A percentile compares a stretch with the other conserved stretches of the same genome.
Evolutionary conservation across 495 filamentous ascomycete species (phyloP).

Genomic region (Penicillium canariense): DNA sequence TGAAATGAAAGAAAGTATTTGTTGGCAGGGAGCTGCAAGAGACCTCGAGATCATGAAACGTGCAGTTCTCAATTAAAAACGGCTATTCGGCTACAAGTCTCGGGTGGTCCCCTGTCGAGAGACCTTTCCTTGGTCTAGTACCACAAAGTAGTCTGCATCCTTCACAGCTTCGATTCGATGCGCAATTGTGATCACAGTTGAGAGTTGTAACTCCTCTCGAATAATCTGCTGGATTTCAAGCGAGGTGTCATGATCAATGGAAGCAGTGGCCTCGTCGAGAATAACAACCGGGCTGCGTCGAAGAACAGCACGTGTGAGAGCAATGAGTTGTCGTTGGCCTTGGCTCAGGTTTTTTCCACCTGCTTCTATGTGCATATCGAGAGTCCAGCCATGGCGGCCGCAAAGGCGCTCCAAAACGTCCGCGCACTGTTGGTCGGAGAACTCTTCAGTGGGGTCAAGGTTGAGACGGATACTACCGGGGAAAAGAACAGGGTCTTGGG

Average conservation of each 20-base stretch:
- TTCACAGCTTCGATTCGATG: conserved; percentile 80
- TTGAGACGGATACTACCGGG: conserved; percentile 58
- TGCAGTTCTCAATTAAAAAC: not conserved
- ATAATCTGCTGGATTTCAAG: conserved; percentile 72
- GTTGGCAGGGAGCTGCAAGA: too few relatives aligned
- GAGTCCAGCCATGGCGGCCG: conserved; percentile 50
- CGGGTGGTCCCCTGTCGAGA: conserved; percentile 35
- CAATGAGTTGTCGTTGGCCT: conserved; percentile 62
- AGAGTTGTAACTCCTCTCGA: conserved; percentile 68
- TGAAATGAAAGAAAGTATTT: too few relatives aligned
- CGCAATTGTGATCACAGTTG: conserved; percentile 85
- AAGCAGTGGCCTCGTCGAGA: conserved; percentile 82
- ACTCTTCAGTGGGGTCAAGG: conserved; percentile 51
- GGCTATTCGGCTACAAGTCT: conserved; percentile 13
- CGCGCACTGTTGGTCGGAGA: conserved; percentile 49
- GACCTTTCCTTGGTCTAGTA: conserved; percentile 63
- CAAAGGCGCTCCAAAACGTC: conserved; percentile 52
- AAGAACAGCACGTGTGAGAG: conserved; percentile 56
- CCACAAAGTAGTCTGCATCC: conserved; percentile 70
- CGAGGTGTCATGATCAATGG: conserved; percentile 77
- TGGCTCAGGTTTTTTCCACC: conserved; percentile 59
- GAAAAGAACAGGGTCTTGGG: conserved; percentile 64
- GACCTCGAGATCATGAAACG: too few relatives aligned
- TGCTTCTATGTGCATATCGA: conserved; percentile 54
- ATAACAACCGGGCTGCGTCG: conserved; percentile 59